Percentiles rank a stretch among this genome's conserved stretches.
These are phyloP conservation scores for Amauroascus niger DNA, from an alignment of 2,329 filamentous ascomycete species.

Conservation along the genomic window DNA sequence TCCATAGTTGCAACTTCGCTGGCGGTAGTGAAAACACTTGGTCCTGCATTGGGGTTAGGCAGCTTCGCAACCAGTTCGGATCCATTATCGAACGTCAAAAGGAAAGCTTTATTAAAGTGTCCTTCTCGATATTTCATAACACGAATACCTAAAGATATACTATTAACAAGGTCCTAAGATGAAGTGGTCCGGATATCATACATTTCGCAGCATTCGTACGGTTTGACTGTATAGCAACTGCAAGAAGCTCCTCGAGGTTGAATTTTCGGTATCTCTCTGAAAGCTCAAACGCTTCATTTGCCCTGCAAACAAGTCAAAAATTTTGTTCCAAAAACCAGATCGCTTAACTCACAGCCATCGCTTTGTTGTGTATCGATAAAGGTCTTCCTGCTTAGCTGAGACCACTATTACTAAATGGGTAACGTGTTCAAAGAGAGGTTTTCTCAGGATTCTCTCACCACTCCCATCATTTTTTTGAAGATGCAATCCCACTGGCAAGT, in stretches of 20 bases:
- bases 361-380: conserved; percentile 6
- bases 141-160: not conserved
- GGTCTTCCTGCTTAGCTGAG: conserved; percentile 10
- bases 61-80: conserved; percentile 20
- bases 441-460: not conserved
- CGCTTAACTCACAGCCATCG: conserved; percentile 6
- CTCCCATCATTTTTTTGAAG: not conserved
- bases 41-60: conserved; percentile 22
- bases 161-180: not conserved
- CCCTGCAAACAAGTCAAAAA: not conserved
- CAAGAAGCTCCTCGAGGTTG: not conserved
- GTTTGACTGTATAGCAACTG: not conserved
- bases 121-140: conserved; percentile 22
- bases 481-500: no score
- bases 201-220: not conserved
- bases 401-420: not conserved
- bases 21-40: conserved; percentile 24
- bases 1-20: conserved; percentile 34
- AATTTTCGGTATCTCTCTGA: conserved; percentile 3
- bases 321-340: not conserved
- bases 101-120: conserved; percentile 22
- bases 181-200: not conserved
- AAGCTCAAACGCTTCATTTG: not conserved
- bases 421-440: not conserved
- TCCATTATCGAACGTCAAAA: conserved; percentile 18